These are phyloP conservation scores for Stephania yunnanensis DNA, from an alignment of 164 flowering plant genomes.

Conservation along the genomic window DNA sequence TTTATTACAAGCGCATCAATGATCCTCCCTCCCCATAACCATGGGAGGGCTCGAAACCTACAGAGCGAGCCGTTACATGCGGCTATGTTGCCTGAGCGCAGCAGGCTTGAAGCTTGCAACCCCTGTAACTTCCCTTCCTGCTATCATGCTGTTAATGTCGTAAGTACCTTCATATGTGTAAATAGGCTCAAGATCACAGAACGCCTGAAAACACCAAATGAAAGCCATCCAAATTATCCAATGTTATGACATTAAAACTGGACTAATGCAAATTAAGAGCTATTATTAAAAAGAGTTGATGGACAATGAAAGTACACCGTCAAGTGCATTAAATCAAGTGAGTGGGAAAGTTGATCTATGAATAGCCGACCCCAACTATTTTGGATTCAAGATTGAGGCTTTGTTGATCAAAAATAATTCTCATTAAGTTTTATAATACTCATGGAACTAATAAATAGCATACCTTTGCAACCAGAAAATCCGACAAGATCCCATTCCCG, in stretches of 20 bases:
- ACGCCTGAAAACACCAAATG: slow-evolving; percentile 54
- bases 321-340: no score
- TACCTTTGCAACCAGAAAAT: slow-evolving; percentile 94
- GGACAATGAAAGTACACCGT: no score
- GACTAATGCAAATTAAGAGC: not conserved
- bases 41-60: no score
- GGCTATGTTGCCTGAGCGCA: slow-evolving; percentile 36
- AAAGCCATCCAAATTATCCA: not conserved
- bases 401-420: no score
- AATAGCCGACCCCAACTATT: no score
- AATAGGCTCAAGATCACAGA: slow-evolving; percentile 91
- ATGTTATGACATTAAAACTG: not conserved
- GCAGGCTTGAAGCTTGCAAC: slow-evolving; percentile 82
- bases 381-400: no score
- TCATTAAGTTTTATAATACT: not conserved
- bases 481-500: slow-evolving; percentile 89
- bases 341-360: no score
- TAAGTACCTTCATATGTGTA: slow-evolving; percentile 93
- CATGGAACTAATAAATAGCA: not conserved
- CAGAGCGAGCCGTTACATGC: slow-evolving; percentile 28
- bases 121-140: slow-evolving; percentile 88
- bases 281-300: not conserved
- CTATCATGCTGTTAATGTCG: slow-evolving; percentile 83
- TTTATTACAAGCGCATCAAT: no score
- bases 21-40: no score